Evolutionary conservation across 768 basidiomycete species (phyloP), one percentile per base, ranked within the genome.

Genomic region (Psilocybe cyanescens): DNA sequence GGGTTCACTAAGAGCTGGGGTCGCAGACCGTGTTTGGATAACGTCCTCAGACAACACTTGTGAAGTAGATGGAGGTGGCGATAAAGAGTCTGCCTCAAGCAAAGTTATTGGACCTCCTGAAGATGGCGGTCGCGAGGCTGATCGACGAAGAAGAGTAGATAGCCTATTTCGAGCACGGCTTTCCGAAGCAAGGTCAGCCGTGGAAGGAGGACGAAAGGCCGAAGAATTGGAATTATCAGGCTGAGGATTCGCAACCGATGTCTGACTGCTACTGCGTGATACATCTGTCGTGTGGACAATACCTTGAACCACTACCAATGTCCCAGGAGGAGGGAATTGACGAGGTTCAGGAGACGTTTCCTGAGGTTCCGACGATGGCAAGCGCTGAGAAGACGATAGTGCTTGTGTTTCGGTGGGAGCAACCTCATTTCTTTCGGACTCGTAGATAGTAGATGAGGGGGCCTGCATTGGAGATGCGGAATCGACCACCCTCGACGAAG

Each of bases 251-350:
- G 49, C 41, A 28, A 74, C 3, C 69, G 68, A 39, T 51, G 59
- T 57, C 57, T 39, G 55, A 54, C 50, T 33, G 47, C 56, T 59
- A 29, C 37, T 31, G 30, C 58, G 62, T 1, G 86, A 80, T 29
- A 83, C 81, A 72, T 91, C 90, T 3, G 88, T 87, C 0, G 90
- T 91, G 63, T 92, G 90, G 0, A 92, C 90, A 44, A 92, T 90
- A 52, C 91, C 91, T 73, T 93, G 91, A 0, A 93, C 91, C 37
- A 93, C 89, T 28, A 93, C 91, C 3, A 93, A 81, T 2, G 91
- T 91, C 12, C 91, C 90, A 0, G 90, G 86, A 0, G 89, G 86
- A 37, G 89, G 89, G 69, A 90, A 90, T 57, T 81, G 81, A 19
- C 83, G 61, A 24, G 73, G 66, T 49, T 72, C 48, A 51, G 63